These are phyloP conservation scores for Coemansia sp. DNA, from an alignment of 192 early-diverging fungal genomes.

Conservation along the genomic window DNA sequence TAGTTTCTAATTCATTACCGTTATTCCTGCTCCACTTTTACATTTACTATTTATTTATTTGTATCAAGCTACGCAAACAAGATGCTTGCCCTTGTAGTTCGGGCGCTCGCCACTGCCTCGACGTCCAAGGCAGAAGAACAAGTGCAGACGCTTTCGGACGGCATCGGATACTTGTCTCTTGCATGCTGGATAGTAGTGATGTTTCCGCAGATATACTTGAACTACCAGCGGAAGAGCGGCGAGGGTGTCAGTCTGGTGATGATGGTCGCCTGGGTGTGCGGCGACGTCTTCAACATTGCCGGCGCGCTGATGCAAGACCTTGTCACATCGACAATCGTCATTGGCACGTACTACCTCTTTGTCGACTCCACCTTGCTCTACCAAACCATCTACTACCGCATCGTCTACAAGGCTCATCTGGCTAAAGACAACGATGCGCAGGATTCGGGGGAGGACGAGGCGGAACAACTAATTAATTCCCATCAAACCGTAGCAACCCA, in stretches of 20 bases:
- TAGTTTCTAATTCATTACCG: no score
- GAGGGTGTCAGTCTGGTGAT: conserved; percentile 72
- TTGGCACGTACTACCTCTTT: conserved; percentile 71
- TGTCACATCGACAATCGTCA: conserved; percentile 67
- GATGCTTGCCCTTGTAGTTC: background rate
- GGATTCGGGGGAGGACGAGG: background rate
- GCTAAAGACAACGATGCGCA: conserved; percentile 9
- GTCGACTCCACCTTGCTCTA: conserved; percentile 66
- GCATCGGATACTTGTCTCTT: conserved; percentile 66
- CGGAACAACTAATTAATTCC: background rate
- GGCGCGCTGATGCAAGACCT: conserved; percentile 74
- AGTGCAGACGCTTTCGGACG: conserved; percentile 22
- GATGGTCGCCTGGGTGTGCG: conserved; percentile 73
- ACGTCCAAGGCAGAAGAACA: background rate
- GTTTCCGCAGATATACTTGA: conserved; percentile 76
- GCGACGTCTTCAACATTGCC: conserved; percentile 72
- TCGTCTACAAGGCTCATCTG: conserved; percentile 31
- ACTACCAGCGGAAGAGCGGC: conserved; percentile 74
- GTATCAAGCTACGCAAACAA: background rate
- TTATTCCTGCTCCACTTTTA: no score
- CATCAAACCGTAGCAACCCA: background rate
- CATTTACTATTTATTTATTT: no score
- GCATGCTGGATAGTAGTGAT: conserved; percentile 80
- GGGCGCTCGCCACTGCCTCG: conserved; percentile 1
- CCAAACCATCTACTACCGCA: conserved; percentile 68